These are phyloP conservation scores for Geotrichum reessii DNA, from an alignment of 1,139 yeast genomes.

Conservation along the genomic window DNA sequence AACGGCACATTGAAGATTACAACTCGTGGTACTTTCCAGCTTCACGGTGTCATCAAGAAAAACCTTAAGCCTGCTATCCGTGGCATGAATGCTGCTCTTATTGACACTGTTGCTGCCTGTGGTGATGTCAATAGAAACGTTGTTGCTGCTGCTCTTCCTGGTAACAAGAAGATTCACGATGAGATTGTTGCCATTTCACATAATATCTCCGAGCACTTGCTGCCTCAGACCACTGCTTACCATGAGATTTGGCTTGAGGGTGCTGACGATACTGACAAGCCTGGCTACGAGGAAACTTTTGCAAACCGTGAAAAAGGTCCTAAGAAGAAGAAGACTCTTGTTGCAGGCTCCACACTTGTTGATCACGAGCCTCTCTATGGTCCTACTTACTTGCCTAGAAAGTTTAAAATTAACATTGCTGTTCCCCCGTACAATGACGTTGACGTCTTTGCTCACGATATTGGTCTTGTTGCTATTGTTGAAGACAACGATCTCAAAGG, in stretches of 20 bases:
- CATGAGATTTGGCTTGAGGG: constrained; percentile 96
- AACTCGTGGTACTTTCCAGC: constrained; percentile 95
- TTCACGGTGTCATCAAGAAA: constrained; percentile 91
- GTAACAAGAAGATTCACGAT: constrained; percentile 71
- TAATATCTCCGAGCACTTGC: constrained; percentile 68
- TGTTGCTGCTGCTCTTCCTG: constrained; percentile 83
- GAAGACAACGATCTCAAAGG: constrained; percentile 59
- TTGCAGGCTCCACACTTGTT: constrained; percentile 51
- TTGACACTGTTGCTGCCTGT: constrained; percentile 96
- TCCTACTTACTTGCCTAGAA: constrained; percentile 84
- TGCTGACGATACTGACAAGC: constrained; percentile 64
- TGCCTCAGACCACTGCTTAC: constrained; percentile 91
- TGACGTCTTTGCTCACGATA: constrained; percentile 92
- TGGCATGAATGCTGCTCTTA: constrained; percentile 82
- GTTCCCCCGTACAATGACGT: constrained; percentile 97
- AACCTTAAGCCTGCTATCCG: constrained; percentile 85
- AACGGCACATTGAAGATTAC: constrained; percentile 92
- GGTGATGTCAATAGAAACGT: constrained; percentile 98
- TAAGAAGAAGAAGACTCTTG: constrained; percentile 74
- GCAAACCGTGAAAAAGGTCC: constrained; percentile 75
- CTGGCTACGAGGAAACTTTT: constrained; percentile 65
- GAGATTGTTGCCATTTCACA: constrained; percentile 64
- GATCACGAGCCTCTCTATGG: constrained; percentile 85
- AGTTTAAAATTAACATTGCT: constrained; percentile 89
- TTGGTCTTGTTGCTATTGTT: constrained; percentile 86